A percentile compares a stretch with the other conserved stretches of the same genome.
Conservation (phyloP, 768 basidiomycete species). For the Vararia minispora region DNA sequence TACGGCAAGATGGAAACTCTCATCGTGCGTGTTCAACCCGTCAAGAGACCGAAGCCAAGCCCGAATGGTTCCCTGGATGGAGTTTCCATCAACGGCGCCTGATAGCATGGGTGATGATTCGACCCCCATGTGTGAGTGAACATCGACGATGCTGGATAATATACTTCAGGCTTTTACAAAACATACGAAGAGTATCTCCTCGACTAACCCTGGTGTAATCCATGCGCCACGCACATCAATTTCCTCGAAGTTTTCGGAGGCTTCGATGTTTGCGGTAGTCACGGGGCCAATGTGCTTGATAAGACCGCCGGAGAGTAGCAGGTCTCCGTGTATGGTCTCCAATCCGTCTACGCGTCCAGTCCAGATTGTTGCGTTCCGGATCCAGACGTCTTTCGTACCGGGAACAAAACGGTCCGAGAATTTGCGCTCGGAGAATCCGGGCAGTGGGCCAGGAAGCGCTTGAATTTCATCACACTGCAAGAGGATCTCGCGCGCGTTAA, state of each 20-base stretch:
- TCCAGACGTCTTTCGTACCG: constrained; percentile 41
- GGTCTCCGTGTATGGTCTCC: constrained; percentile 45
- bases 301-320: constrained; percentile 55
- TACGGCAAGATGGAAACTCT: constrained; percentile 41
- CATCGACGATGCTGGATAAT: constrained; percentile 33
- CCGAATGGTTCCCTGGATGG: constrained; percentile 34
- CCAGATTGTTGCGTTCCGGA: constrained; percentile 72
- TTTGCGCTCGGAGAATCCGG: constrained; percentile 21
- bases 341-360: constrained; percentile 51
- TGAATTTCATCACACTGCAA: constrained; percentile 26
- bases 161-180: neutral
- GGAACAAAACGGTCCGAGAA: constrained; percentile 43
- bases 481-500: constrained; percentile 15
- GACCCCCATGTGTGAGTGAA: constrained; percentile 50
- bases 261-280: constrained; percentile 2
- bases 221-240: constrained; percentile 55
- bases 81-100: constrained; percentile 47
- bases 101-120: constrained; percentile 13
- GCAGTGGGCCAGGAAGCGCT: constrained; percentile 25
- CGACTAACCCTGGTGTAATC: constrained; percentile 42
- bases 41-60: constrained; percentile 65
- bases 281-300: constrained; percentile 40
- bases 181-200: neutral
- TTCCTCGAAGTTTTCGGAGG: constrained; percentile 18
- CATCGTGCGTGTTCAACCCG: constrained; percentile 67